A percentile compares a stretch with the other conserved stretches of the same genome.
Conservation (phyloP, 2,329 filamentous ascomycete species). For the Penicillium concentricum region DNA sequence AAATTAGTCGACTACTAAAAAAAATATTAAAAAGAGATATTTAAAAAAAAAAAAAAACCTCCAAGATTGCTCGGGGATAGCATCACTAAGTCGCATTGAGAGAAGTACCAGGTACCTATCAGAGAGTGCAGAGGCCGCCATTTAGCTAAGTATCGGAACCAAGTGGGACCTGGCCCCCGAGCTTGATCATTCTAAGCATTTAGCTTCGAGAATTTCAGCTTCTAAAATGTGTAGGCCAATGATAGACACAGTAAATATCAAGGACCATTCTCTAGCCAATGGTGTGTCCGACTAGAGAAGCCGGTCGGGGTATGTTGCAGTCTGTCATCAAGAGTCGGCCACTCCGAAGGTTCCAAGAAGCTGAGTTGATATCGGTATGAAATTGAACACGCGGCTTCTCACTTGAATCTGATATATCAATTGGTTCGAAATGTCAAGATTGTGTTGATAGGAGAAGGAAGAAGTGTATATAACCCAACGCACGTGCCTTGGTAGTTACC, state of each 20-base stretch:
- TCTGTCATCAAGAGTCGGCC: neutral
- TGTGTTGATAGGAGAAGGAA: neutral
- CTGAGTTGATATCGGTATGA: neutral
- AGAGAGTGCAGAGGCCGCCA: neutral
- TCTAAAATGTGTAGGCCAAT: neutral
- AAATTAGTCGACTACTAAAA: neutral
- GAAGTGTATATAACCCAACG: neutral
- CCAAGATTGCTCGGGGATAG: neutral
- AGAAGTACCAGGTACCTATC: neutral
- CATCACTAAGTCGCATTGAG: neutral
- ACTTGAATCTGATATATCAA: neutral
- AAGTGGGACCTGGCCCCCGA: neutral
- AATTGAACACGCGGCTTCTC: neutral
- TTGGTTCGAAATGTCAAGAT: neutral
- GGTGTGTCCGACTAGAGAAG: neutral
- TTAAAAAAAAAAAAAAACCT: neutral
- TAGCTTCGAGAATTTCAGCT: neutral
- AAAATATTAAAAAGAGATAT: neutral
- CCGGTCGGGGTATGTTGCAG: neutral
- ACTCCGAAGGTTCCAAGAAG: neutral
- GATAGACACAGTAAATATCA: neutral
- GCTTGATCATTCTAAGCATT: conserved; percentile 4
- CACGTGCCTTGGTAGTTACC: neutral
- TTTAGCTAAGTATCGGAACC: neutral
- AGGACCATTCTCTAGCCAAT: neutral